A percentile compares a stretch with the other conserved stretches of the same genome.
Evolutionary conservation across 1,284 basidiomycete genomes (phyloP).

Genomic region (Phenoliferia sp.): DNA sequence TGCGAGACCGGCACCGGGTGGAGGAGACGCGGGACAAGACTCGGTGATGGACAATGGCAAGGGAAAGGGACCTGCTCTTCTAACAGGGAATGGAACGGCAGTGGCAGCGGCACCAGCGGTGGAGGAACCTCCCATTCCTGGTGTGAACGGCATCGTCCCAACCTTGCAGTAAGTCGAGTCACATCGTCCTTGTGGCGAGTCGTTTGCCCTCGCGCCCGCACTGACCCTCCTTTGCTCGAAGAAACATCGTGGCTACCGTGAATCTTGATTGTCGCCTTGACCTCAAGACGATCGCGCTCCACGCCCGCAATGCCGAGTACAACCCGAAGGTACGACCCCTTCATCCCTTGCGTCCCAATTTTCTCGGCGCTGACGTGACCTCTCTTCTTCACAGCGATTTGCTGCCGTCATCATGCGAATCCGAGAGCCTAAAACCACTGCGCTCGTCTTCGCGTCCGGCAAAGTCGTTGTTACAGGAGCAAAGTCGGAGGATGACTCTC

Average conservation of each 20-base stretch:
- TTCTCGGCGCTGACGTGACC: constrained; percentile 4
- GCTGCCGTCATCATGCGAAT: constrained; percentile 99
- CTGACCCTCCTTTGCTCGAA: not conserved
- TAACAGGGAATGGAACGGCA: not conserved
- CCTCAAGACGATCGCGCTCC: constrained; percentile 96
- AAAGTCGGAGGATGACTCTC: constrained; percentile 96
- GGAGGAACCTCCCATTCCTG: constrained; percentile 25
- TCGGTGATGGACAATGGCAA: constrained; percentile 23
- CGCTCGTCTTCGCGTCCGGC: constrained; percentile 97
- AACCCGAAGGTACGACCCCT: constrained; percentile 88
- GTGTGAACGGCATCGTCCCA: constrained; percentile 85
- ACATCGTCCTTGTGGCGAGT: constrained; percentile 14
- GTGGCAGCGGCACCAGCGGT: constrained; percentile 2
- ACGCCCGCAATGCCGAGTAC: constrained; percentile 98
- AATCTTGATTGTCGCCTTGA: constrained; percentile 96
- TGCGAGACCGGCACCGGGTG: not conserved
- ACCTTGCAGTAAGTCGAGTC: constrained; percentile 74
- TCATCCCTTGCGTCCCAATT: not conserved
- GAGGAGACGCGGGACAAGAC: not conserved
- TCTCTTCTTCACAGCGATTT: constrained; percentile 70
- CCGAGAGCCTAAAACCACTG: constrained; percentile 98
- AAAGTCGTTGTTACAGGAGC: constrained; percentile 99
- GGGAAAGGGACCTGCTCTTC: not conserved
- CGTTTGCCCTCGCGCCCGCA: not conserved
- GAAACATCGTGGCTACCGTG: constrained; percentile 97